Percentiles rank a stretch among this genome's conserved stretches.
phyloP scores from a whole-genome alignment of 257 asterid species.

The Paraleonurus japonicus region DNA sequence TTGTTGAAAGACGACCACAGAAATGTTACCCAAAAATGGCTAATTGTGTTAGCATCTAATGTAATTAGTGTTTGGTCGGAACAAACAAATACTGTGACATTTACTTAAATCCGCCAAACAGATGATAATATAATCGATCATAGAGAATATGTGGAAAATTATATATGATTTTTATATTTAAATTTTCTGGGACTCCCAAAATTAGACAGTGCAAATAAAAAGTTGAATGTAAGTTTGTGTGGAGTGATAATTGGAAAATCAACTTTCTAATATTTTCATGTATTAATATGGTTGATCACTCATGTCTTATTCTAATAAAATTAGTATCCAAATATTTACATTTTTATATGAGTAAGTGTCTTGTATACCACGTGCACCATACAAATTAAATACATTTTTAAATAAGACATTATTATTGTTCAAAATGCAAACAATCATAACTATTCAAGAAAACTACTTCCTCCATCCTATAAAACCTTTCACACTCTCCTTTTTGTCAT shows the following conservation, averaged over 20 bases:
- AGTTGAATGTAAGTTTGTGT: background rate
- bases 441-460: too few species aligned
- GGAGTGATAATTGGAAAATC: background rate
- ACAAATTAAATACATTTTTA: too few species aligned
- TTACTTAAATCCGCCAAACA: slow-evolving; percentile 11
- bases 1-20: background rate
- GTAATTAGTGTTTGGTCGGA: background rate
- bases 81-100: background rate
- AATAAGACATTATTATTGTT: too few species aligned
- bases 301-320: too few species aligned
- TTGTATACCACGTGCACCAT: too few species aligned
- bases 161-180: background rate
- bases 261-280: too few species aligned
- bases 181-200: slow-evolving; percentile 19
- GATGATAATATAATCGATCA: background rate
- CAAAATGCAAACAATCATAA: too few species aligned
- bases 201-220: slow-evolving; percentile 12
- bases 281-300: too few species aligned
- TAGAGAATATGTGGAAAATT: background rate
- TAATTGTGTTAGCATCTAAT: background rate
- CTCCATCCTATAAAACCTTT: too few species aligned
- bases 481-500: too few species aligned
- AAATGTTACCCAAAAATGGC: background rate
- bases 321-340: too few species aligned
- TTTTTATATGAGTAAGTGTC: too few species aligned